Conservation (phyloP, 805 yeast species). For the Vanderwaltozyma yarrowii region DNA sequence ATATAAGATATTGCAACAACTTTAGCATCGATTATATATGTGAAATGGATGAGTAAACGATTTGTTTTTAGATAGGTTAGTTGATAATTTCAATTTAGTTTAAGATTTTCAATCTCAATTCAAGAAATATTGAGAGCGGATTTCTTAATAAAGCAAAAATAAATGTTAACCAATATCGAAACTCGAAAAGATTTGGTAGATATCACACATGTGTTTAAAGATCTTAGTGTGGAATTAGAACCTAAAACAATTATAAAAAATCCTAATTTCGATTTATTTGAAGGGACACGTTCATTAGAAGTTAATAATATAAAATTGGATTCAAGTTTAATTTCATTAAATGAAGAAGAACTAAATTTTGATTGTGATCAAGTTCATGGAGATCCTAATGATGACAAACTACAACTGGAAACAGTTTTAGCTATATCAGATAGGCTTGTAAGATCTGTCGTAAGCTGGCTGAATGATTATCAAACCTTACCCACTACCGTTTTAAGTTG, state of each 20-base stretch:
- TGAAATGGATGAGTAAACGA: no score
- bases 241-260: constrained; percentile 51
- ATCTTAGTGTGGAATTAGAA: constrained; percentile 30
- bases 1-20: no score
- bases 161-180: background rate
- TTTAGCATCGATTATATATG: no score
- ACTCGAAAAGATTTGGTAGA: constrained; percentile 29
- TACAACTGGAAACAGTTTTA: constrained; percentile 33
- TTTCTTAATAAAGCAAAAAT: no score
- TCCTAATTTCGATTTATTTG: constrained; percentile 53
- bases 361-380: constrained; percentile 29
- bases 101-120: no score
- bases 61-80: no score
- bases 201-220: constrained; percentile 44
- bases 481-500: constrained; percentile 74
- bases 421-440: constrained; percentile 46
- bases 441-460: constrained; percentile 58
- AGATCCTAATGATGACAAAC: constrained; percentile 15
- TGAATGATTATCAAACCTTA: constrained; percentile 53
- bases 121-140: no score
- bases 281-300: constrained; percentile 85
- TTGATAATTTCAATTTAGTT: no score
- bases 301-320: constrained; percentile 63
- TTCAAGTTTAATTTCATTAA: constrained; percentile 52
- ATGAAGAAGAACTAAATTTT: constrained; percentile 36